These are phyloP conservation scores for Blastocladiella britannica DNA, from an alignment of 192 early-diverging fungal species.

Conservation along the genomic window DNA sequence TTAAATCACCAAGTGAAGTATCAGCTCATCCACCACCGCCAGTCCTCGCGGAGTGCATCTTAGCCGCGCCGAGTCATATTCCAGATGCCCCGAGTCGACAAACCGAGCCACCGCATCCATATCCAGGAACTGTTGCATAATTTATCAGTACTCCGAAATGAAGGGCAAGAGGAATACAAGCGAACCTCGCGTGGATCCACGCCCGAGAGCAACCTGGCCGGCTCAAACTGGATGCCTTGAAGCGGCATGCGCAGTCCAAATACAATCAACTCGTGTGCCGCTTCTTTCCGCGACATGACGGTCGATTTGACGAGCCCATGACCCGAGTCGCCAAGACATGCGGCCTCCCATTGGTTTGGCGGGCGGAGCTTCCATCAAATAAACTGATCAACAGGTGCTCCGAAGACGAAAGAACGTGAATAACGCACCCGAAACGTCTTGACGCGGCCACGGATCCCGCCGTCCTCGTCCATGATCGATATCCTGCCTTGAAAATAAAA, in stretches of 20 bases:
- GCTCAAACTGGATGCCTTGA: too few relatives aligned
- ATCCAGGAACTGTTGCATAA: background rate
- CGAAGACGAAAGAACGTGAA: conserved; percentile 4
- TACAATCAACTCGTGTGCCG: conserved; percentile 14
- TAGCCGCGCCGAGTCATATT: background rate
- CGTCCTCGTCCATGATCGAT: conserved; percentile 10
- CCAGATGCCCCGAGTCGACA: background rate
- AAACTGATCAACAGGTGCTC: background rate
- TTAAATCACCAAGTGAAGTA: too few relatives aligned
- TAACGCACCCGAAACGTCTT: conserved; percentile 3
- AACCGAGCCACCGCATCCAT: background rate
- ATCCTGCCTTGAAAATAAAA: conserved; percentile 5
- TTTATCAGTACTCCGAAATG: too few relatives aligned
- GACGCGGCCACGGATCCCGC: conserved; percentile 12
- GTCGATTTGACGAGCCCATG: background rate
- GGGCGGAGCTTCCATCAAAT: background rate
- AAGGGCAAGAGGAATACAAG: too few relatives aligned
- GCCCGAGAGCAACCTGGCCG: background rate
- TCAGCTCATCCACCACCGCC: background rate
- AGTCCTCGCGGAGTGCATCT: background rate
- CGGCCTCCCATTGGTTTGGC: too few relatives aligned
- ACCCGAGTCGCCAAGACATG: conserved; percentile 1
- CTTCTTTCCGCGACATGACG: background rate
- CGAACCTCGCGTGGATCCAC: too few relatives aligned
- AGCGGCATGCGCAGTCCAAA: conserved; percentile 25